Evolutionary conservation across 1,139 yeast genomes (phyloP).

Genomic region (Suhomyces atakaporum): DNA sequence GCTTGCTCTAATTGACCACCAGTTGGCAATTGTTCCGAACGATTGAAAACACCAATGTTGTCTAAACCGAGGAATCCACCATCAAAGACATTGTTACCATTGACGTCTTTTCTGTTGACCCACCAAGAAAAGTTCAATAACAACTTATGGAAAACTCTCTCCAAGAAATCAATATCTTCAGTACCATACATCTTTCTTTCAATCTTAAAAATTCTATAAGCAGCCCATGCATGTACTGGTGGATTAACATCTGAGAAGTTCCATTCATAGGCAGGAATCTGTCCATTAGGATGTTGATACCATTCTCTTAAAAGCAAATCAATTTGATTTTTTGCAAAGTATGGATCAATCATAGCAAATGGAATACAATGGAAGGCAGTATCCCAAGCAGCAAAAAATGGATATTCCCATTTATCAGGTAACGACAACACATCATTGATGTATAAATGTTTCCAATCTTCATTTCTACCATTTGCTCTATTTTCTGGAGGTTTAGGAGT

Average conservation of each 20-base stretch:
- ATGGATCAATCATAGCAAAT: conserved; percentile 92
- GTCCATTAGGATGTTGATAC: conserved; percentile 99
- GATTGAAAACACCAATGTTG: conserved; percentile 90
- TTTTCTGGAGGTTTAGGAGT: conserved; percentile 77
- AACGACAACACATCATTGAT: conserved; percentile 86
- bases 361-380: conserved; percentile 96
- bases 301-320: conserved; percentile 90
- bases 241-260: conserved; percentile 95
- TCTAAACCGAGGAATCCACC: conserved; percentile 96
- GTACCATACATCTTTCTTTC: conserved; percentile 85
- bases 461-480: conserved; percentile 79
- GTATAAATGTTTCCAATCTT: conserved; percentile 88
- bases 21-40: conserved; percentile 93
- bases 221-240: conserved; percentile 98
- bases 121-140: conserved; percentile 95
- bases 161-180: conserved; percentile 83
- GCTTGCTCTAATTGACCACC: conserved; percentile 94
- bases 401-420: conserved; percentile 98
- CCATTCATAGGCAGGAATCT: conserved; percentile 97
- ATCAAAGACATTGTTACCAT: conserved; percentile 89
- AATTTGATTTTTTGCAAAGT: conserved; percentile 86
- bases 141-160: conserved; percentile 88
- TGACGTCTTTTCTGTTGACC: conserved; percentile 90
- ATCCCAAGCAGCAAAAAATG: conserved; percentile 98
- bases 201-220: conserved; percentile 84